Evolutionary conservation across 352 stramenopile genomes (phyloP).

Genomic region (Halophytophthora polymorphica): DNA sequence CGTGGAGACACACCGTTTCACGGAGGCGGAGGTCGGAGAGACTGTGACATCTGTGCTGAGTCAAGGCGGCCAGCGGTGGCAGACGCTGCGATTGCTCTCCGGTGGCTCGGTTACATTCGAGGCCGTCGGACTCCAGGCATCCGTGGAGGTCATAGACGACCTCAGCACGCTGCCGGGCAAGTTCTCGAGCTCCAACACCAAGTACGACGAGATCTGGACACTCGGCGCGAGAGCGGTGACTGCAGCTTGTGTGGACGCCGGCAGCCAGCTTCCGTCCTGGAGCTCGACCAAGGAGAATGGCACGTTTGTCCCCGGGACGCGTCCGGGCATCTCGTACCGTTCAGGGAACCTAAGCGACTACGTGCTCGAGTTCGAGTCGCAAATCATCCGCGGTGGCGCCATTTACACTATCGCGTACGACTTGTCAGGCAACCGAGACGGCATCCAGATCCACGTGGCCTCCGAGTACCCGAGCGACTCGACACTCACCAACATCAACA

Average conservation of each 20-base stretch:
- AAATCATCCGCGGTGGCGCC: constrained; percentile 23
- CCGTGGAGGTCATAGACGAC: constrained; percentile 24
- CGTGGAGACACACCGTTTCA: constrained; percentile 28
- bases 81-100: constrained; percentile 21
- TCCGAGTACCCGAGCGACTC: constrained; percentile 28
- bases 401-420: constrained; percentile 26
- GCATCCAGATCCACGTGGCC: constrained; percentile 30
- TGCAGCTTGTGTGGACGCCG: constrained; percentile 24
- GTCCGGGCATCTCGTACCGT: constrained; percentile 24
- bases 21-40: constrained; percentile 5
- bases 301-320: constrained; percentile 25
- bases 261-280: constrained; percentile 25
- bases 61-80: constrained; percentile 26
- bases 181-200: constrained; percentile 29
- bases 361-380: constrained; percentile 24
- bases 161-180: constrained; percentile 21
- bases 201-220: constrained; percentile 33
- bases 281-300: constrained; percentile 24
- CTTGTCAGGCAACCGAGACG: constrained; percentile 25
- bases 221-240: constrained; percentile 22
- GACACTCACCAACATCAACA: constrained; percentile 28
- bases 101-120: constrained; percentile 28
- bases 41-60: constrained; percentile 24
- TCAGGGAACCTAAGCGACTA: constrained; percentile 33
- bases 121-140: constrained; percentile 19